Evolutionary conservation across 495 filamentous ascomycete species (phyloP).

Genomic region (Talaromyces ruber): DNA sequence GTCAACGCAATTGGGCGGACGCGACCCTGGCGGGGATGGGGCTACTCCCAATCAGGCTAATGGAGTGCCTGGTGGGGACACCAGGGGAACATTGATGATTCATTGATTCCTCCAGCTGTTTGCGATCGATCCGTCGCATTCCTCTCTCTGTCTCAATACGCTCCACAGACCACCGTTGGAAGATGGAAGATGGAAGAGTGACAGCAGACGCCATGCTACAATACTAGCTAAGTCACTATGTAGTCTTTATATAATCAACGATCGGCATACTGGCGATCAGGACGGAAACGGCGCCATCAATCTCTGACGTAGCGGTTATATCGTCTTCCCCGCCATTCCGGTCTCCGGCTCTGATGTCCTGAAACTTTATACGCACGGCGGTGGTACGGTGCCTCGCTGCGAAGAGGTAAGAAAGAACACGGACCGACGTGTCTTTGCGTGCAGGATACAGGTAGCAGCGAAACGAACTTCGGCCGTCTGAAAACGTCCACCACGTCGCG

Average conservation of each 20-base stretch:
- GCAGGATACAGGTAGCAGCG: neutral
- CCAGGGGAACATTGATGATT: constrained; percentile 3
- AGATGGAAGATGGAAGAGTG: no score
- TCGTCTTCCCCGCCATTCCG: neutral
- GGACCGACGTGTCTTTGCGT: neutral
- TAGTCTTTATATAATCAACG: neutral
- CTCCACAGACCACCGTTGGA: neutral
- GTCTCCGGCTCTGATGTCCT: neutral
- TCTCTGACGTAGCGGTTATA: neutral
- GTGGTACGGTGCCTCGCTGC: neutral
- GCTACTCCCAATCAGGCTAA: neutral
- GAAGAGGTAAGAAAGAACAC: neutral
- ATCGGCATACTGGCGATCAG: neutral
- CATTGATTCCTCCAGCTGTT: neutral
- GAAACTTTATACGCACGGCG: neutral
- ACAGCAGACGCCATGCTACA: no score
- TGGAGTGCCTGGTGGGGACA: neutral
- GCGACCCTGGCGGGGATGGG: neutral
- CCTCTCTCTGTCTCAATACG: neutral
- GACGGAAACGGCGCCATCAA: neutral
- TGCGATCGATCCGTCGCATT: neutral
- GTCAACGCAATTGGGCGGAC: neutral
- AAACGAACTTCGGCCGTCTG: neutral
- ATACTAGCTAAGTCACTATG: no score
- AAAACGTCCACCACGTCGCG: neutral